A percentile compares a stretch with the other conserved stretches of the same genome.
Conservation (phyloP, 176 grass and related monocot genomes). For the Typha latifolia region DNA sequence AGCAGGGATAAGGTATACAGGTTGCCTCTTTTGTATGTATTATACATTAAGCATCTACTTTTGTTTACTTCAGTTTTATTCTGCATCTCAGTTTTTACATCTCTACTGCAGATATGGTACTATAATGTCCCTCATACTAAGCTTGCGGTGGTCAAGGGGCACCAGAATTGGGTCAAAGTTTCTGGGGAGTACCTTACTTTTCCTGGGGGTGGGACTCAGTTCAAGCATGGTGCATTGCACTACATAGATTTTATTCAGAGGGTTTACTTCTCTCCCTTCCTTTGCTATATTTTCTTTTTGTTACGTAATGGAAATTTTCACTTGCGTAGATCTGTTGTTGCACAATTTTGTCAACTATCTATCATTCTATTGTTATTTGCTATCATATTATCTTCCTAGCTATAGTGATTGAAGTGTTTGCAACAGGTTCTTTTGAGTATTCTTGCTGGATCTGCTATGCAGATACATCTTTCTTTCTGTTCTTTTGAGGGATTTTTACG, state of each 20-base stretch:
- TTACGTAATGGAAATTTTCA: neutral
- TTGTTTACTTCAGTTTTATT: neutral
- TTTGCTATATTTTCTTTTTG: neutral
- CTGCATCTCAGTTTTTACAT: neutral
- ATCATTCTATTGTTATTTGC: neutral
- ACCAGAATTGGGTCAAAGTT: conserved; percentile 83
- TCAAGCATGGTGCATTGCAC: conserved; percentile 65
- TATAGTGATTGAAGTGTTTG: neutral
- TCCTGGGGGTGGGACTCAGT: conserved; percentile 77
- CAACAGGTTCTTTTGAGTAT: neutral
- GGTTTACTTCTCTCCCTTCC: conserved; percentile 22
- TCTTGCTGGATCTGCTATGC: too few species aligned
- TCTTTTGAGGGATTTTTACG: neutral
- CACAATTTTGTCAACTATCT: neutral
- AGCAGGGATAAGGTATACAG: conserved; percentile 56
- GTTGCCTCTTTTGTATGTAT: neutral
- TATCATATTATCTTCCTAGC: neutral
- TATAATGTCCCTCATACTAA: conserved; percentile 73
- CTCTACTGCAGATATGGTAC: conserved; percentile 57
- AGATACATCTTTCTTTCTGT: neutral
- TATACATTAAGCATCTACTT: too few species aligned
- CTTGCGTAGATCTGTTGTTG: neutral
- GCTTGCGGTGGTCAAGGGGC: conserved; percentile 67
- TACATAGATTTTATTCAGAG: conserved; percentile 80
- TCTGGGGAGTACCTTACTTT: conserved; percentile 67